Conservation (phyloP, 2,329 filamentous ascomycete genomes). For the Exophiala sideris region DNA sequence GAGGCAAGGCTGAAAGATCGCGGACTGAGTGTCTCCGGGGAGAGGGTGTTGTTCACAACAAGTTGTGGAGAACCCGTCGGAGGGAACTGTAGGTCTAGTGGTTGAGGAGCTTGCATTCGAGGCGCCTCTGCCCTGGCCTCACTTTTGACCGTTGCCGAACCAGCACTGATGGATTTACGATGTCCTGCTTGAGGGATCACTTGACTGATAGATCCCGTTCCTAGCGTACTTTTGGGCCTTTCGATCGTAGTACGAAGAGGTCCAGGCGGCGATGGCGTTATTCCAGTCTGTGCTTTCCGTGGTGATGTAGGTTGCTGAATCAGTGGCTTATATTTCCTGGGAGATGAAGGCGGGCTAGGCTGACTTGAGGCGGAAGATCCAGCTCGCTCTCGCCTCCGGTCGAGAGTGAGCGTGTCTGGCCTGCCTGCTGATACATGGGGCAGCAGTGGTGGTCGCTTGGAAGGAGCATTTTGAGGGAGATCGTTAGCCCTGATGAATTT, state of each 20-base stretch:
- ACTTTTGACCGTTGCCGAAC: conserved; percentile 11
- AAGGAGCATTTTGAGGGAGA: conserved; percentile 44
- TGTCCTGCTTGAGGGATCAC: conserved; percentile 2
- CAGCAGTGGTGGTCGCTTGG: conserved; percentile 11
- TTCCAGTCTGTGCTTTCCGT: conserved; percentile 3
- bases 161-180: conserved; percentile 25
- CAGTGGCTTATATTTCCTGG: conserved; percentile 6
- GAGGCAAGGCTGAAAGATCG: conserved; percentile 26
- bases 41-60: conserved; percentile 9
- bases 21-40: conserved; percentile 22
- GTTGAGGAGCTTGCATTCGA: conserved; percentile 8
- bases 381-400: too few species aligned
- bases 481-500: conserved; percentile 70
- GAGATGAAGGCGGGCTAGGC: conserved; percentile 15
- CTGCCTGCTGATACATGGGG: conserved; percentile 4
- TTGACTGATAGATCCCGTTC: background rate
- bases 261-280: conserved; percentile 1
- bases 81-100: conserved; percentile 10
- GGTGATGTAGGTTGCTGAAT: conserved; percentile 11
- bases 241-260: conserved; percentile 6
- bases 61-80: conserved; percentile 8
- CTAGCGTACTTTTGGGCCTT: conserved; percentile 14
- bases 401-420: background rate
- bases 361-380: too few species aligned
- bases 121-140: conserved; percentile 5